phyloP scores from a whole-genome alignment of 106 monocot genomes.

The Allium sativum region DNA sequence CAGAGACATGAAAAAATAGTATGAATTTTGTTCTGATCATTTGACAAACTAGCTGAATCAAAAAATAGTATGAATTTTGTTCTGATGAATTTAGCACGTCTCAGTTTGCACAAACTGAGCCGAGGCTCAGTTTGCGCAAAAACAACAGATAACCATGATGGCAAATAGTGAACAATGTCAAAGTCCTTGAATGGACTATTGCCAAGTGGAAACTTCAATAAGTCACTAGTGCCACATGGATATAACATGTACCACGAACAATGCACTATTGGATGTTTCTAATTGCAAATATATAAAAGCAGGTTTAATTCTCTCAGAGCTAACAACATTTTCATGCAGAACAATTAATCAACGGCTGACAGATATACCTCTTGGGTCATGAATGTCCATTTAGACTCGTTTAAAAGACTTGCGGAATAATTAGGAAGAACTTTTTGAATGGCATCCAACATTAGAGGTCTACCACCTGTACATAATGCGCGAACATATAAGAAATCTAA shows the following conservation, averaged over 20 bases:
- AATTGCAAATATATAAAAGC: constrained; percentile 1
- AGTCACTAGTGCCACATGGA: constrained; percentile 87
- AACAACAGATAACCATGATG: constrained; percentile 77
- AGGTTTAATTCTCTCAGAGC: too few relatives aligned
- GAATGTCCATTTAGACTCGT: constrained; percentile 87
- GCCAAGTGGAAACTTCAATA: constrained; percentile 62
- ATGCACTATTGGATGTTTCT: constrained; percentile 85
- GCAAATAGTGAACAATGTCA: constrained; percentile 27
- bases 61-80: too few relatives aligned
- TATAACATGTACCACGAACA: constrained; percentile 81
- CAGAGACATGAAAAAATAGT: too few relatives aligned
- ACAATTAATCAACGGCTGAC: too few relatives aligned
- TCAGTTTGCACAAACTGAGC: too few relatives aligned
- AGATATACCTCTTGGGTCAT: constrained; percentile 66
- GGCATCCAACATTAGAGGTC: constrained; percentile 32
- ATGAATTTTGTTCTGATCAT: too few relatives aligned
- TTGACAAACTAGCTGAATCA: too few relatives aligned
- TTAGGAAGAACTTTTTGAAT: constrained; percentile 61
- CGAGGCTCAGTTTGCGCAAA: too few relatives aligned
- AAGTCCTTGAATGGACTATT: background rate
- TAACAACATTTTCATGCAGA: too few relatives aligned
- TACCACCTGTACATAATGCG: constrained; percentile 43
- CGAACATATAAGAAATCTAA: too few relatives aligned
- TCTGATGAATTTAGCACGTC: too few relatives aligned
- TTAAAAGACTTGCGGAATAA: constrained; percentile 31